A percentile compares a stretch with the other conserved stretches of the same genome.
phyloP scores from a whole-genome alignment of 805 yeast species.

The Schwanniomyces occidentalis region DNA sequence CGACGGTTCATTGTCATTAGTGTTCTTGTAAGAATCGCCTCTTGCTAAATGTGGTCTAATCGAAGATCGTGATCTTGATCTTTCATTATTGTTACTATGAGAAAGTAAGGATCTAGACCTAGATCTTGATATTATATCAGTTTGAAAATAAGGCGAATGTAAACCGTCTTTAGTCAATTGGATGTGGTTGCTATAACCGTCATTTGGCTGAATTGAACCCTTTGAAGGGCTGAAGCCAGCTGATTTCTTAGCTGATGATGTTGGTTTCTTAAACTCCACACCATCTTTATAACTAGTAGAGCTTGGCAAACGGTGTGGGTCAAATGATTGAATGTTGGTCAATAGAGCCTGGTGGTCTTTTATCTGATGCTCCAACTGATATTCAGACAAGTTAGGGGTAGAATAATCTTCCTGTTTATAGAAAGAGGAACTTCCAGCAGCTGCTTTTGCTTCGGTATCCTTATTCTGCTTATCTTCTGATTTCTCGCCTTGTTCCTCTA shows the following conservation, averaged over 20 bases:
- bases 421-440: conserved; percentile 5
- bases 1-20: conserved; percentile 46
- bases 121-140: conserved; percentile 37
- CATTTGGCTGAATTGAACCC: background rate
- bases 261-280: conserved; percentile 1
- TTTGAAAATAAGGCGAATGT: conserved; percentile 36
- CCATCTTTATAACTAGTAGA: conserved; percentile 1
- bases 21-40: conserved; percentile 74
- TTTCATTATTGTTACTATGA: conserved; percentile 8
- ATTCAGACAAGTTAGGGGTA: conserved; percentile 46
- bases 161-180: conserved; percentile 17
- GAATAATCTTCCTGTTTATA: conserved; percentile 30
- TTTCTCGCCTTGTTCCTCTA: conserved; percentile 10
- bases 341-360: conserved; percentile 36
- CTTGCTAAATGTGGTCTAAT: conserved; percentile 66
- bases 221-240: background rate
- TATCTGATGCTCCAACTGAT: conserved; percentile 42
- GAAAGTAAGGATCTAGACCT: conserved; percentile 8
- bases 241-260: conserved; percentile 1
- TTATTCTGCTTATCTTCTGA: conserved; percentile 8
- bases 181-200: background rate
- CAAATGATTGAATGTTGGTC: conserved; percentile 35
- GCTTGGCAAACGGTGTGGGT: conserved; percentile 31
- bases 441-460: background rate
- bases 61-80: conserved; percentile 25